These are phyloP conservation scores for Saitozyma podzolica DNA, from an alignment of 768 basidiomycete genomes.

Conservation along the genomic window DNA sequence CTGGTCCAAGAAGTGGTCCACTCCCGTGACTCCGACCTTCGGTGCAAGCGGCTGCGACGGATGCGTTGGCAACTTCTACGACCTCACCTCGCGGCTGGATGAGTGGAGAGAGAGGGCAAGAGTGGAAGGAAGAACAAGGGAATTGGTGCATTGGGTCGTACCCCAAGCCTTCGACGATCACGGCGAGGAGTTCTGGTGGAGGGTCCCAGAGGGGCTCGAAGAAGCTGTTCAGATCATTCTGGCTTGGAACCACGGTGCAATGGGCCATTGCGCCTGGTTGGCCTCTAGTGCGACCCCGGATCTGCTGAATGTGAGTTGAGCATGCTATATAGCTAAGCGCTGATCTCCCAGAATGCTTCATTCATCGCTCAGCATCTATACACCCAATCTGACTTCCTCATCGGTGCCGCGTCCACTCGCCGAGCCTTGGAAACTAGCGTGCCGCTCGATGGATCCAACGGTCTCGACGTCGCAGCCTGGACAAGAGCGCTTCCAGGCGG, in stretches of 20 bases:
- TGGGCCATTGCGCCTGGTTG: conserved; percentile 25
- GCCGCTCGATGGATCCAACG: conserved; percentile 18
- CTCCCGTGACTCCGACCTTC: conserved; percentile 55
- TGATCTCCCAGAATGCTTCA: conserved; percentile 23
- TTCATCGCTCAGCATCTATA: conserved; percentile 17
- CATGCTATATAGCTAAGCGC: background rate
- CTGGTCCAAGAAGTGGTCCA: conserved; percentile 34
- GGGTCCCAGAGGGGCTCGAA: conserved; percentile 20
- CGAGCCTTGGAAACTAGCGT: conserved; percentile 4
- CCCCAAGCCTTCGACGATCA: conserved; percentile 72
- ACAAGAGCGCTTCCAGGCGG: conserved; percentile 1
- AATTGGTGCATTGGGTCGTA: conserved; percentile 62
- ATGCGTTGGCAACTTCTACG: conserved; percentile 68
- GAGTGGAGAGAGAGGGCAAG: conserved; percentile 60
- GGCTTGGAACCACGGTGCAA: conserved; percentile 25
- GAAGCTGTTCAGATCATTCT: conserved; percentile 13
- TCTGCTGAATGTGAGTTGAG: conserved; percentile 17
- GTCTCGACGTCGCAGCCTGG: conserved; percentile 23
- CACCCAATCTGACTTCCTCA: conserved; percentile 14
- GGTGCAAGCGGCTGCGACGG: conserved; percentile 75
- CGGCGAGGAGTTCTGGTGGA: conserved; percentile 39
- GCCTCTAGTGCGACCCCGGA: conserved; percentile 14
- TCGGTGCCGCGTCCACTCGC: conserved; percentile 13
- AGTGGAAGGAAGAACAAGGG: conserved; percentile 7
- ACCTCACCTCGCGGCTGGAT: conserved; percentile 68